A percentile compares a stretch with the other conserved stretches of the same genome.
These are phyloP conservation scores for Calocera viscosa DNA, from an alignment of 768 basidiomycete genomes.

Conservation along the genomic window DNA sequence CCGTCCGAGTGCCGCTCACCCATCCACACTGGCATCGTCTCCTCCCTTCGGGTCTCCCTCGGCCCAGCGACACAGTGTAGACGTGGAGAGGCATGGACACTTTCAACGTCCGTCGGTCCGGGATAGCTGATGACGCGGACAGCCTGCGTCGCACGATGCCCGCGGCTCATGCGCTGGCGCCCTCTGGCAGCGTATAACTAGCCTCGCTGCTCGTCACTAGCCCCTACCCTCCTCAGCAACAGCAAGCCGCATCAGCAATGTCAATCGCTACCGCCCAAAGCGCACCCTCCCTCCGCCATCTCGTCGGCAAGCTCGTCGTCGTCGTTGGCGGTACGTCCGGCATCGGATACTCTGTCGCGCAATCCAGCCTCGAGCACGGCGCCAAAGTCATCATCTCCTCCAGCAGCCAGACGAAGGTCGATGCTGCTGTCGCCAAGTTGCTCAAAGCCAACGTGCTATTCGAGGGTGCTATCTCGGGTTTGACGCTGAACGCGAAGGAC, in stretches of 20 bases:
- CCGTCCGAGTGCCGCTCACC: no score
- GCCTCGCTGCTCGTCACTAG: background rate
- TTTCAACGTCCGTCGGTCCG: no score
- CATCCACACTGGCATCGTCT: no score
- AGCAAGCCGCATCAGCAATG: background rate
- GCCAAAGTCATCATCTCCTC: background rate
- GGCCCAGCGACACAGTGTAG: no score
- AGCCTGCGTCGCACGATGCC: no score
- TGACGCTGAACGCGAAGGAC: background rate
- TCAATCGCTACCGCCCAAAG: background rate
- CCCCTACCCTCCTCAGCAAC: background rate
- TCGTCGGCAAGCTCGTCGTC: constrained; percentile 8
- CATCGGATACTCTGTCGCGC: constrained; percentile 10
- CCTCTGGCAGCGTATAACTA: background rate
- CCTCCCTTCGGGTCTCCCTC: no score
- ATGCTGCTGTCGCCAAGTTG: background rate
- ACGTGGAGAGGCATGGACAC: no score
- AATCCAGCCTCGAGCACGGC: constrained; percentile 9
- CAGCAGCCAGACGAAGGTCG: background rate
- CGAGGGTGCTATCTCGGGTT: background rate
- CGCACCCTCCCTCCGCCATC: background rate
- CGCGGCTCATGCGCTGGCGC: no score
- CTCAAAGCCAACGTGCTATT: background rate
- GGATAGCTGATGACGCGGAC: no score
- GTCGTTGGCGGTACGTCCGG: constrained; percentile 9